Evolutionary conservation across 495 filamentous ascomycete species (phyloP), one percentile per base, ranked within the genome.

Genomic region (Penicillium simplicissimum): DNA sequence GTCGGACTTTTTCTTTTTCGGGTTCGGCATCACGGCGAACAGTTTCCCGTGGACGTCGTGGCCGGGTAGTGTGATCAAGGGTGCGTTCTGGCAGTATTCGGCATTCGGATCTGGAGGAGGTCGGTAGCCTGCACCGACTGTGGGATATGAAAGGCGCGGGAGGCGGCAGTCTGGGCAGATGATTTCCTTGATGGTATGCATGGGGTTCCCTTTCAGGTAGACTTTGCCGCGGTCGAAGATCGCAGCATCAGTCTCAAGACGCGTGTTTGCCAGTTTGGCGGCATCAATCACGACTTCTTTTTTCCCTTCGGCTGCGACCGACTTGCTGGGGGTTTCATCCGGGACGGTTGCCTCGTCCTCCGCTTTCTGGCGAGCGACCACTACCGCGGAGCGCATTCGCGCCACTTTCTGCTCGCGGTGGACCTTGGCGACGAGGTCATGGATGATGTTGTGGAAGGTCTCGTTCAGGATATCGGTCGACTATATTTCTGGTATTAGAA

Each of bases 21-120:
- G 80, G 58, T 84, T 84, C n/a, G 79, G 69, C 69, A 82, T 83
- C n/a, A 76, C 79, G 0, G 82, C 81, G 69, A 87, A 95, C 10
- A 87, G 87, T 68, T 92, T 92, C 53, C 90, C 91, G 70, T 95
- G 91, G 43, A 94, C 89, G 69, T 96, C 91, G 74, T 87, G 87
- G 55, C 89, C 89, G 2, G 87, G 84, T 67, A 87, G 84, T 56
- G 84, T 84, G 67, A 90, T 86, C 74, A 87, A 87, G 11, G 91
- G 90, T 53, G 87, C 86, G 59, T 85, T 87, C 66, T 87, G 87
- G 80, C 91, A 96, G 75, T 93, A 96, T 63, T 82, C 79, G 64
- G 83, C 75, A 63, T 83, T 79, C 2, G 83, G 82, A 61, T 90
- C 87, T 4, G 76, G 75, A 8, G 85, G 83, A 64, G 84, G 83